A percentile compares a stretch with the other conserved stretches of the same genome.
Conservation (phyloP, 352 stramenopile species). For the Globisporangium nagaii region DNA sequence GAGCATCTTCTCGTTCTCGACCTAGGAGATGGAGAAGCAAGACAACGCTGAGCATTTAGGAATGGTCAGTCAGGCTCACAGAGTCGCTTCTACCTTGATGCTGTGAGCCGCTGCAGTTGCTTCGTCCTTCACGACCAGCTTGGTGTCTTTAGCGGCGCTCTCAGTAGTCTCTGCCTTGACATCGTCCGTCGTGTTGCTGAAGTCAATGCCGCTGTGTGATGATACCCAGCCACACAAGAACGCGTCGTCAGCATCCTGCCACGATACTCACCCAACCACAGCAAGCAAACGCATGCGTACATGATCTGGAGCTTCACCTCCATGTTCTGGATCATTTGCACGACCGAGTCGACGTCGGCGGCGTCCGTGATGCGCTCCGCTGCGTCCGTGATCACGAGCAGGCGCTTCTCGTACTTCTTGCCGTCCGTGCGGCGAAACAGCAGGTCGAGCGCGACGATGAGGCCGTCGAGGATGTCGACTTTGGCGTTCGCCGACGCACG, state of each 20-base stretch:
- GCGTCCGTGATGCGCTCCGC: slow-evolving; percentile 52
- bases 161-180: slow-evolving; percentile 9
- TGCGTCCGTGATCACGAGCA: slow-evolving; percentile 78
- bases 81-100: slow-evolving; percentile 18
- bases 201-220: slow-evolving; percentile 54
- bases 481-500: slow-evolving; percentile 17
- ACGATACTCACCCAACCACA: background rate
- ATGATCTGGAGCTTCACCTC: slow-evolving; percentile 79
- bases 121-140: slow-evolving; percentile 16
- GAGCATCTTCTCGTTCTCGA: slow-evolving; percentile 84
- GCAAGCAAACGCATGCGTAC: slow-evolving; percentile 21
- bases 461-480: slow-evolving; percentile 69
- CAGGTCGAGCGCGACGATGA: slow-evolving; percentile 81
- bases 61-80: background rate
- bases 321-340: slow-evolving; percentile 75
- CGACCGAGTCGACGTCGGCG: slow-evolving; percentile 57
- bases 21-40: slow-evolving; percentile 7
- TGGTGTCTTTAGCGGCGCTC: background rate
- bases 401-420: slow-evolving; percentile 74
- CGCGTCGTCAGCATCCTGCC: background rate
- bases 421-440: slow-evolving; percentile 64
- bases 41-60: too few species aligned
- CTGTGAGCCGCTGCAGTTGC: slow-evolving; percentile 9
- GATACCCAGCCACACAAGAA: background rate
- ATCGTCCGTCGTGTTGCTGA: slow-evolving; percentile 38